Conservation (phyloP, 1,284 basidiomycete species). For the Ceratobasidium sp. region DNA sequence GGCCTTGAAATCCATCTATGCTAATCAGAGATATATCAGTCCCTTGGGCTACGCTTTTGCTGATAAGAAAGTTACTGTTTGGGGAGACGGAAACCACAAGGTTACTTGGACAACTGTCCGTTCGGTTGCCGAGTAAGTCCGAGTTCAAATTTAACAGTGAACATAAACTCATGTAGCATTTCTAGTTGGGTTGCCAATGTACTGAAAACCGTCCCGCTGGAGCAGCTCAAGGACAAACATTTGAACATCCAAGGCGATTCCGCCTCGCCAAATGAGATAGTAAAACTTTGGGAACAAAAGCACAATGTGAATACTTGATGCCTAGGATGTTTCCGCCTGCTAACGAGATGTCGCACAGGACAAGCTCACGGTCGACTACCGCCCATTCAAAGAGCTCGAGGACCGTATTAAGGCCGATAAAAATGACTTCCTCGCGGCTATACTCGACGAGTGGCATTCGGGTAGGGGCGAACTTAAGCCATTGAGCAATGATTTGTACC, state of each 20-base stretch:
- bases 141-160: no score
- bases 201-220: slow-evolving; percentile 12
- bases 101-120: slow-evolving; percentile 22
- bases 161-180: neutral
- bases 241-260: slow-evolving; percentile 23
- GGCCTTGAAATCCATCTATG: neutral
- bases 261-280: slow-evolving; percentile 7
- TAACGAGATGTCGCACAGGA: neutral
- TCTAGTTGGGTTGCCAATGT: slow-evolving; percentile 29
- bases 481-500: slow-evolving; percentile 20
- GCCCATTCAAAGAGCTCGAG: slow-evolving; percentile 25
- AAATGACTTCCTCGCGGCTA: slow-evolving; percentile 7
- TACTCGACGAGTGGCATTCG: slow-evolving; percentile 25
- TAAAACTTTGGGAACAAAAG: slow-evolving; percentile 35
- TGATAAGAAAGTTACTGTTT: slow-evolving; percentile 17
- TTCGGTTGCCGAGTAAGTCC: slow-evolving; percentile 26
- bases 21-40: neutral
- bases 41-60: slow-evolving; percentile 18
- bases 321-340: neutral
- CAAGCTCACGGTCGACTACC: slow-evolving; percentile 27
- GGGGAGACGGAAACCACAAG: slow-evolving; percentile 32
- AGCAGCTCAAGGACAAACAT: slow-evolving; percentile 24
- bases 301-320: slow-evolving; percentile 15
- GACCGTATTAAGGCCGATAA: slow-evolving; percentile 24
- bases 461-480: slow-evolving; percentile 19